Evolutionary conservation across 73 alveolate genomes (phyloP), one percentile per base, ranked within the genome.

Genomic region (Uronychia setigera): DNA sequence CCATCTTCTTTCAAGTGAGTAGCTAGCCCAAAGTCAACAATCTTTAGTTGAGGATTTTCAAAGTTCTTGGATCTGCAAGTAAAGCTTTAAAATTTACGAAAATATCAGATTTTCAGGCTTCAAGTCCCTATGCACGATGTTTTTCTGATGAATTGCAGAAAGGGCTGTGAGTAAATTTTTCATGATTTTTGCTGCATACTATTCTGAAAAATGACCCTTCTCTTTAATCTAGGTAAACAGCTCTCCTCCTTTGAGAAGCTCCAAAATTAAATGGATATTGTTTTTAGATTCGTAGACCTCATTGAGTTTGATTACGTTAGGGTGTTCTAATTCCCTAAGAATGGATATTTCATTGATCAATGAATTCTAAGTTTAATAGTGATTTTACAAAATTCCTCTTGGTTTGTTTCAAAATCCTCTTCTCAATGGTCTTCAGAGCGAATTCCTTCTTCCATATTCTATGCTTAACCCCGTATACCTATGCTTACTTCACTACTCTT

Each of bases 191-290:
- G 96, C 92, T 0, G 98, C 98, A 79, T 87, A 91, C 60, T 87
- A 80, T 76, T 86, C 95, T 19, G 80, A 46, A 60, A 92, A 46
- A 33, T 80, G 75, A 34, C 81, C 58, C 58, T 30, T 29, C 29
- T 76, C 33, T 27, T 58, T 46, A 11, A 84, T 84, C 29, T 76
- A 29, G 57, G 76, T 81, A 27, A 84, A 84, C 25, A 78, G 76
- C 77, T 90, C 96, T 34, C 97, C 97, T 28, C 97, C 97, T 46
- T 87, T 87, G 32, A 93, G 88, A 46, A 82, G 67, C 79, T 93
- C 97, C 79, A 88, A 80, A 26, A 93, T 83, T 74, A 93, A 90
- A 87, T 93, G 92, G 9, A 93, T 32, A 58, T 80, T 78, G 31
- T 90, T 80, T 60, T 80, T 58, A 0, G 93, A 83, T 83, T 93